A percentile compares a stretch with the other conserved stretches of the same genome.
Conservation (phyloP, 495 filamentous ascomycete species). For the Xylaria nigripes region DNA sequence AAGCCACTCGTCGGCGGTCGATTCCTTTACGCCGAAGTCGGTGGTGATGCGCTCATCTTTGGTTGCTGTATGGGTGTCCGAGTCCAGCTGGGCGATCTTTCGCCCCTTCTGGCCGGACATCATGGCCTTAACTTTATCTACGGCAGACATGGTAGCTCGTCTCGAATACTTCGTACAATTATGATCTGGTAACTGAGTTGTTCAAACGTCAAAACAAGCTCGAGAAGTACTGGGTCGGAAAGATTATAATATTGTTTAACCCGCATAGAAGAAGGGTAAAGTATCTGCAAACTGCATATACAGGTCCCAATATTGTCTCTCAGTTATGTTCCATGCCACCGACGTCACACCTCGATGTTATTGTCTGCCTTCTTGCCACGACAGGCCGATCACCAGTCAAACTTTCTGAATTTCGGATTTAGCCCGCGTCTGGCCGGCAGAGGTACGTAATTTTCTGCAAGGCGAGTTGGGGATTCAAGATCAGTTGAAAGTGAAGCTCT, state of each 20-base stretch:
- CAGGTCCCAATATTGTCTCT: no score
- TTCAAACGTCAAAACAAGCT: no score
- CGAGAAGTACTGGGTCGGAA: no score
- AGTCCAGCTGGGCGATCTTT: conserved; percentile 35
- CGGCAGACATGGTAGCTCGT: conserved; percentile 6
- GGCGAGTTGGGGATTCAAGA: background rate
- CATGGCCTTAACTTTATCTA: conserved; percentile 20
- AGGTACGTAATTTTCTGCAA: background rate
- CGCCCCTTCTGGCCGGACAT: conserved; percentile 19
- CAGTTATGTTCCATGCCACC: background rate
- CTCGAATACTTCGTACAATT: no score
- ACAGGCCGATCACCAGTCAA: background rate
- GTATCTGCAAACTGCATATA: no score
- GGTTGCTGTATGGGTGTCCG: conserved; percentile 28
- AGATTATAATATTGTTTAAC: no score
- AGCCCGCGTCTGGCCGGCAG: background rate
- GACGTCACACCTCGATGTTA: background rate
- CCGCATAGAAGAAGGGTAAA: no score
- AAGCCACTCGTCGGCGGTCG: conserved; percentile 73
- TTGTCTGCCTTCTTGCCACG: no score
- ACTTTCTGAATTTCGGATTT: background rate
- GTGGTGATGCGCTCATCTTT: conserved; percentile 49
- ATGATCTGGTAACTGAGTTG: no score
- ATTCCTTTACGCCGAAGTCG: conserved; percentile 70
- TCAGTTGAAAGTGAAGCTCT: no score